Conservation (phyloP, 768 basidiomycete species). For the Agaricus subrufescens region DNA sequence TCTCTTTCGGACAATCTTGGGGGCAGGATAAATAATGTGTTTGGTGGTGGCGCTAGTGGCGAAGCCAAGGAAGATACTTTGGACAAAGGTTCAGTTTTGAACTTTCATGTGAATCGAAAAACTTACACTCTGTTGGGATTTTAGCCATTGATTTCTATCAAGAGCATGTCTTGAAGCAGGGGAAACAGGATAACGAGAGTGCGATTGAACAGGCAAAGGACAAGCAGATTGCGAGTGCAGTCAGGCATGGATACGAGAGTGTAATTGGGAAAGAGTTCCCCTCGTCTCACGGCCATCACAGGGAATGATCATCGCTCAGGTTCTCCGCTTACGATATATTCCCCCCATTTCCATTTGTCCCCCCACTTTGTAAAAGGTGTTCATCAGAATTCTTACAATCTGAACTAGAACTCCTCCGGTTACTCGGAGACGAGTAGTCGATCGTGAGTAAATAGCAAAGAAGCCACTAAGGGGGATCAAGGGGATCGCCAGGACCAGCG, state of each 20-base stretch:
- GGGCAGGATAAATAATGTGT: constrained; percentile 16
- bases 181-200: constrained; percentile 32
- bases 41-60: constrained; percentile 20
- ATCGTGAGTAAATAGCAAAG: no score
- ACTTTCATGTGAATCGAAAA: background rate
- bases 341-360: no score
- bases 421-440: no score
- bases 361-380: no score
- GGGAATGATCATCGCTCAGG: background rate
- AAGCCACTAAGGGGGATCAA: no score
- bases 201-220: constrained; percentile 37
- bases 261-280: constrained; percentile 29
- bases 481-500: no score
- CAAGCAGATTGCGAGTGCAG: constrained; percentile 30
- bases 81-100: constrained; percentile 26
- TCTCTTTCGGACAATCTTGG: constrained; percentile 7
- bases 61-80: constrained; percentile 21
- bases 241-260: constrained; percentile 25
- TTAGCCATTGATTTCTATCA: constrained; percentile 37
- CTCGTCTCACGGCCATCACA: background rate
- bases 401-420: no score
- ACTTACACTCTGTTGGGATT: background rate
- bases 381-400: no score
- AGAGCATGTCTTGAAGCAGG: constrained; percentile 33
- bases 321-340: no score